Percentiles rank a stretch among this genome's conserved stretches.
These are phyloP conservation scores for Stagonosporopsis rhizophila DNA, from an alignment of 2,329 filamentous ascomycete species.

Conservation along the genomic window DNA sequence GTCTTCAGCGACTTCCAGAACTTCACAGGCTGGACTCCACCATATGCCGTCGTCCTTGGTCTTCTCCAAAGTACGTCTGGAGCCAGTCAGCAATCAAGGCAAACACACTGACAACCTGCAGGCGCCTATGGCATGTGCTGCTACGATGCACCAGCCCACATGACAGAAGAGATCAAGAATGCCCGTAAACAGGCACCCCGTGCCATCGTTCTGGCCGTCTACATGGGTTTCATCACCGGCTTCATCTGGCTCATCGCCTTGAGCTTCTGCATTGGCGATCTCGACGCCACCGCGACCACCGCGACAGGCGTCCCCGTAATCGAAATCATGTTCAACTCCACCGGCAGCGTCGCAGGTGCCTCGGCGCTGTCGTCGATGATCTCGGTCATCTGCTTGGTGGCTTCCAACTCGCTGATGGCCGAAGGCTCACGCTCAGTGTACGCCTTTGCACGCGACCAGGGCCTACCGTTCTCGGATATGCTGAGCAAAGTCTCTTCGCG, in stretches of 20 bases:
- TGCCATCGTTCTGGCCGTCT: conserved; percentile 50
- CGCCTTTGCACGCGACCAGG: conserved; percentile 60
- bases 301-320: conserved; percentile 61
- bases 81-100: neutral
- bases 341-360: conserved; percentile 53
- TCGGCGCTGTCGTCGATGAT: conserved; percentile 57
- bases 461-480: conserved; percentile 59
- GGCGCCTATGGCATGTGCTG: conserved; percentile 62
- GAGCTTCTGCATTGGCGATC: conserved; percentile 52
- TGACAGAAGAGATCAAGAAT: conserved; percentile 64
- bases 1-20: conserved; percentile 65
- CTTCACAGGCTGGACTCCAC: conserved; percentile 59
- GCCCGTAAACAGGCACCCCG: conserved; percentile 59
- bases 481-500: conserved; percentile 58
- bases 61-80: conserved; percentile 55
- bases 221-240: conserved; percentile 51
- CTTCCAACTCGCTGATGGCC: conserved; percentile 56
- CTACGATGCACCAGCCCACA: conserved; percentile 58
- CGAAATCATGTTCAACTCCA: conserved; percentile 61
- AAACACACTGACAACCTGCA: neutral
- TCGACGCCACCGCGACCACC: conserved; percentile 54
- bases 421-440: conserved; percentile 57
- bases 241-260: conserved; percentile 51
- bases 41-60: conserved; percentile 61
- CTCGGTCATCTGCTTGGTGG: conserved; percentile 56